These are phyloP conservation scores for Pichia ethanolica DNA, from an alignment of 805 yeast species.

Conservation along the genomic window DNA sequence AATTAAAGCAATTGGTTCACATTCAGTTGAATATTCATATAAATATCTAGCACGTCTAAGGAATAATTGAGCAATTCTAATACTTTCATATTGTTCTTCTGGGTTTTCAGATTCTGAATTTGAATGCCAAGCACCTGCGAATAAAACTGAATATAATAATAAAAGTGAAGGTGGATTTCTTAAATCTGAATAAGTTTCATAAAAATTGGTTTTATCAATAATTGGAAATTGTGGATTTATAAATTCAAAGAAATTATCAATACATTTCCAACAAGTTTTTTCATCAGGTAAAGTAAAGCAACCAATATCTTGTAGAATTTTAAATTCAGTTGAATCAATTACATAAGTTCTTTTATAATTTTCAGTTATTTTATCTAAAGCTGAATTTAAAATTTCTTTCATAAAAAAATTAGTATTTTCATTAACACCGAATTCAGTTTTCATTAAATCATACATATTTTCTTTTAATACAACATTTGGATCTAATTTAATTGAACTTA, in stretches of 20 bases:
- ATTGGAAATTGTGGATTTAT: conserved; percentile 65
- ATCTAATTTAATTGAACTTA: conserved; percentile 18
- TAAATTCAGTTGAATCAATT: conserved; percentile 42
- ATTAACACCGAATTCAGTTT: conserved; percentile 6
- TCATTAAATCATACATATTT: conserved; percentile 12
- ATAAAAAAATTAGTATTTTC: conserved; percentile 17
- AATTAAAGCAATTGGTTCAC: conserved; percentile 54
- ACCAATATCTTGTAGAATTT: conserved; percentile 55
- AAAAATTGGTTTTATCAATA: conserved; percentile 53
- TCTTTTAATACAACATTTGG: conserved; percentile 19
- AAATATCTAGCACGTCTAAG: conserved; percentile 50
- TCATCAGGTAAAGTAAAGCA: conserved; percentile 66
- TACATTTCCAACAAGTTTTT: conserved; percentile 51
- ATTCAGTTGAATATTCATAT: conserved; percentile 61
- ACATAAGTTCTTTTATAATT: conserved; percentile 16
- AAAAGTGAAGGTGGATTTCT: conserved; percentile 54
- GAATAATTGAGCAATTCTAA: conserved; percentile 27
- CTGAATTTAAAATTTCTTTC: conserved; percentile 15
- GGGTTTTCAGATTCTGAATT: conserved; percentile 46
- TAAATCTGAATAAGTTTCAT: conserved; percentile 49
- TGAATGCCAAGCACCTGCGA: conserved; percentile 61
- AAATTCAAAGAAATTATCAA: conserved; percentile 54
- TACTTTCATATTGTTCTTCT: conserved; percentile 37
- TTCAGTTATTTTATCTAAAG: conserved; percentile 13
- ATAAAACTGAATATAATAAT: conserved; percentile 54